These are phyloP conservation scores for Podaxis mareebaensis DNA, from an alignment of 768 basidiomycete genomes.

Conservation along the genomic window DNA sequence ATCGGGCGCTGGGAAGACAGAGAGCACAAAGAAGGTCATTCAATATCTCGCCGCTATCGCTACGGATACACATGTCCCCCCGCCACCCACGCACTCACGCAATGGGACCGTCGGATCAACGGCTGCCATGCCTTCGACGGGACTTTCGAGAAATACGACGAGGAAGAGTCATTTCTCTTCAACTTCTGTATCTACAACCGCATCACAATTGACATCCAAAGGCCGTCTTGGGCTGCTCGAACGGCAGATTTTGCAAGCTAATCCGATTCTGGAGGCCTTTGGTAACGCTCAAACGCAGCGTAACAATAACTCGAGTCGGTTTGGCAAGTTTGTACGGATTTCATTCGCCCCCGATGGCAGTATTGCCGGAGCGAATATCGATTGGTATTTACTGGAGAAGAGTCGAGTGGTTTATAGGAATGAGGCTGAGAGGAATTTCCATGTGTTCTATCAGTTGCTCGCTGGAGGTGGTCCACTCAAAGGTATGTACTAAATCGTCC, in stretches of 20 bases:
- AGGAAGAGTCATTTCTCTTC: conserved; percentile 53
- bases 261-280: conserved; percentile 96
- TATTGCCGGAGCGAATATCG: conserved; percentile 96
- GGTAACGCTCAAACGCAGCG: conserved; percentile 98
- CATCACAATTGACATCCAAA: conserved; percentile 55
- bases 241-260: conserved; percentile 95
- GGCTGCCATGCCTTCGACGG: conserved; percentile 61
- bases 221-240: conserved; percentile 86
- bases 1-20: conserved; percentile 98
- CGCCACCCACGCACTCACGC: conserved; percentile 62
- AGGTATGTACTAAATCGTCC: conserved; percentile 42
- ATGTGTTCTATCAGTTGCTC: conserved; percentile 95
- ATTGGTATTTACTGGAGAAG: conserved; percentile 99
- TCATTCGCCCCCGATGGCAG: conserved; percentile 91
- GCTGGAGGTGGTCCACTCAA: conserved; percentile 71
- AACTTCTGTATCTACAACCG: conserved; percentile 44
- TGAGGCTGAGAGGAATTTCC: conserved; percentile 90
- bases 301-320: conserved; percentile 98
- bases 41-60: conserved; percentile 99
- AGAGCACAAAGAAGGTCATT: conserved; percentile 99
- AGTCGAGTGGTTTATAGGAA: conserved; percentile 89
- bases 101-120: conserved; percentile 59
- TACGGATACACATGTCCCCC: conserved; percentile 65
- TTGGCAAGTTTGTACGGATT: conserved; percentile 97
- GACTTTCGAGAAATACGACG: conserved; percentile 67